Conservation (phyloP, 2,329 filamentous ascomycete genomes). For the Hysterium pulicare region DNA sequence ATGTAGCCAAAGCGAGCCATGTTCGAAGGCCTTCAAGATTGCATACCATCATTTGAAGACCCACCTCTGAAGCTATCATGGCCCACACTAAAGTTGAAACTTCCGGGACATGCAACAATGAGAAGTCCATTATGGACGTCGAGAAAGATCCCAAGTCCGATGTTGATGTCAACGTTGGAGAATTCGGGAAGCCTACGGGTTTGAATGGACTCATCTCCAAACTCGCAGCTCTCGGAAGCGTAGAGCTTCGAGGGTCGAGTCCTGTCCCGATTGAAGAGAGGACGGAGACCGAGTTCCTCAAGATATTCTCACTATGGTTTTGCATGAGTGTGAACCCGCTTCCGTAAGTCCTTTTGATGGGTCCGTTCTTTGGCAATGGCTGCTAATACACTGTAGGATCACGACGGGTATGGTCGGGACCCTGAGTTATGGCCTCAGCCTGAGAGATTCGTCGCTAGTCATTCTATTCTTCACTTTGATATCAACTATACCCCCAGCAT, state of each 20-base stretch:
- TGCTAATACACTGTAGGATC: constrained; percentile 39
- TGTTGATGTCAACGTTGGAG: constrained; percentile 9
- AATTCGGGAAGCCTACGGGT: constrained; percentile 12
- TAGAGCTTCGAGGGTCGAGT: constrained; percentile 47
- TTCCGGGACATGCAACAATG: not conserved
- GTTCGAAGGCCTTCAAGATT: not conserved
- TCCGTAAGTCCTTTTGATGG: constrained; percentile 46
- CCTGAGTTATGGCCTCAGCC: constrained; percentile 51
- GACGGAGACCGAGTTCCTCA: constrained; percentile 52
- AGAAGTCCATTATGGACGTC: not conserved
- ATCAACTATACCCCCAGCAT: constrained; percentile 53
- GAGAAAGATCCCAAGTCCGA: not conserved
- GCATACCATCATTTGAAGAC: not conserved
- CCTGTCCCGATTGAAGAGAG: constrained; percentile 56
- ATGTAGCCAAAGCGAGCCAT: not conserved
- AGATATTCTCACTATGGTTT: constrained; percentile 61
- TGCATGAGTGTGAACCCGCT: constrained; percentile 56
- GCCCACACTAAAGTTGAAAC: constrained; percentile 3
- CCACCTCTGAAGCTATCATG: not conserved
- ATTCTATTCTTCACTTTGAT: constrained; percentile 63
- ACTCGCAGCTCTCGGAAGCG: constrained; percentile 21
- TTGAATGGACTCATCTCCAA: constrained; percentile 16
- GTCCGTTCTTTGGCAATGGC: constrained; percentile 31
- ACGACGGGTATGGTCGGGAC: constrained; percentile 64
- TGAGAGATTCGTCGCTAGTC: constrained; percentile 56